Evolutionary conservation across 164 flowering plant genomes (phyloP).

Genomic region (Houttuynia cordata): DNA sequence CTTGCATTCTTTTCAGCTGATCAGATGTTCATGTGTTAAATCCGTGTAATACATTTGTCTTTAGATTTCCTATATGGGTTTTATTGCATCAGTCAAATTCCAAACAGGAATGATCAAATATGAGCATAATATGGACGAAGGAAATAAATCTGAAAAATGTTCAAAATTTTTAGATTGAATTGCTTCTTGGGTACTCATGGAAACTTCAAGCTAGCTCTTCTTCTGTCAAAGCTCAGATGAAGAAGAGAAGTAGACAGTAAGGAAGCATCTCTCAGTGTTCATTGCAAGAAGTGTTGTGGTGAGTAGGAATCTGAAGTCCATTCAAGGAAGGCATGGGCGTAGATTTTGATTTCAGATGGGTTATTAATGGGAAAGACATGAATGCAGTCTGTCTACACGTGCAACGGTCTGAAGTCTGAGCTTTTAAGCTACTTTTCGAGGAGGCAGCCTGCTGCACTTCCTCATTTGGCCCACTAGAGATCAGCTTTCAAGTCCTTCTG

Average conservation of each 20-base stretch:
- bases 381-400: constrained; percentile 53
- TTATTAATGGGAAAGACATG: constrained; percentile 15
- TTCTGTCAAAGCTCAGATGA: too few relatives aligned
- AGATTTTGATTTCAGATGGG: constrained; percentile 10
- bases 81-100: too few relatives aligned
- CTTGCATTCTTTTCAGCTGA: constrained; percentile 8
- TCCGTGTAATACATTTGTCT: constrained; percentile 14
- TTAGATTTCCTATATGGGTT: constrained; percentile 7
- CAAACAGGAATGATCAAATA: too few relatives aligned
- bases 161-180: too few relatives aligned
- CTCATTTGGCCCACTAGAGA: neutral
- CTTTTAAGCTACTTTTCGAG: constrained; percentile 45
- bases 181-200: too few relatives aligned
- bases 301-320: neutral
- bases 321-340: constrained; percentile 22
- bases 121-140: too few relatives aligned
- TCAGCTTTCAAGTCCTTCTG: neutral
- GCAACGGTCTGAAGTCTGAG: constrained; percentile 37
- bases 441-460: constrained; percentile 6
- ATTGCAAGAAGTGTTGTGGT: too few relatives aligned
- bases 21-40: constrained; percentile 1
- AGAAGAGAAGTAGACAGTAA: too few relatives aligned
- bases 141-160: too few relatives aligned
- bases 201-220: too few relatives aligned
- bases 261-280: too few relatives aligned